Percentiles rank a stretch among this genome's conserved stretches.
These are phyloP conservation scores for Magnusiomyces paraingens DNA, from an alignment of 1,139 yeast genomes.

Conservation along the genomic window DNA sequence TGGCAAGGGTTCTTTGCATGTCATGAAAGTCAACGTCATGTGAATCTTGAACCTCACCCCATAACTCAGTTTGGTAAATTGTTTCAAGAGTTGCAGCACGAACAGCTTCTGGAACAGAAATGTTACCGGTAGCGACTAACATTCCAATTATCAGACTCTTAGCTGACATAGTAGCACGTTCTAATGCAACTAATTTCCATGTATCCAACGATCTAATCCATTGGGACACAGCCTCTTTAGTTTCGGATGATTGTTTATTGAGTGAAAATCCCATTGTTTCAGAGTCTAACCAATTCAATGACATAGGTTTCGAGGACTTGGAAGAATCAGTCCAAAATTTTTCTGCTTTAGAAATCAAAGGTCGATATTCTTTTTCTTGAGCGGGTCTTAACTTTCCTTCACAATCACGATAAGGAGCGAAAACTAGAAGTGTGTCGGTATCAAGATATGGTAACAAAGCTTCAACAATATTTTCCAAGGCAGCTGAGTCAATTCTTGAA, in stretches of 20 bases:
- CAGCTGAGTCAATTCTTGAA: slow-evolving; percentile 16
- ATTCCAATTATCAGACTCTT: slow-evolving; percentile 76
- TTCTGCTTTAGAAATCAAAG: slow-evolving; percentile 65
- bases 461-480: slow-evolving; percentile 22
- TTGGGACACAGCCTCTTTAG: slow-evolving; percentile 53
- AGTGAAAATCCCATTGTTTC: slow-evolving; percentile 78
- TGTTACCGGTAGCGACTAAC: slow-evolving; percentile 33
- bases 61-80: slow-evolving; percentile 72
- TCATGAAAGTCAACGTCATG: slow-evolving; percentile 95
- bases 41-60: slow-evolving; percentile 99
- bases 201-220: slow-evolving; percentile 60
- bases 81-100: slow-evolving; percentile 77
- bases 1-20: slow-evolving; percentile 69
- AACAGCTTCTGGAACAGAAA: slow-evolving; percentile 62
- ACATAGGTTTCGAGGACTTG: slow-evolving; percentile 26
- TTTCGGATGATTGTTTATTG: slow-evolving; percentile 56
- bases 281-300: slow-evolving; percentile 61
- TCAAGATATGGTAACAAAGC: slow-evolving; percentile 71
- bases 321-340: slow-evolving; percentile 42
- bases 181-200: slow-evolving; percentile 83
- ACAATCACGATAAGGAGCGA: slow-evolving; percentile 75
- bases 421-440: slow-evolving; percentile 85
- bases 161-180: slow-evolving; percentile 75
- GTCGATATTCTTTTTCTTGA: slow-evolving; percentile 71
- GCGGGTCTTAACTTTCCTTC: slow-evolving; percentile 72